Evolutionary conservation across 2,329 filamentous ascomycete species (phyloP).

Genomic region (Stachybotrys elegans): DNA sequence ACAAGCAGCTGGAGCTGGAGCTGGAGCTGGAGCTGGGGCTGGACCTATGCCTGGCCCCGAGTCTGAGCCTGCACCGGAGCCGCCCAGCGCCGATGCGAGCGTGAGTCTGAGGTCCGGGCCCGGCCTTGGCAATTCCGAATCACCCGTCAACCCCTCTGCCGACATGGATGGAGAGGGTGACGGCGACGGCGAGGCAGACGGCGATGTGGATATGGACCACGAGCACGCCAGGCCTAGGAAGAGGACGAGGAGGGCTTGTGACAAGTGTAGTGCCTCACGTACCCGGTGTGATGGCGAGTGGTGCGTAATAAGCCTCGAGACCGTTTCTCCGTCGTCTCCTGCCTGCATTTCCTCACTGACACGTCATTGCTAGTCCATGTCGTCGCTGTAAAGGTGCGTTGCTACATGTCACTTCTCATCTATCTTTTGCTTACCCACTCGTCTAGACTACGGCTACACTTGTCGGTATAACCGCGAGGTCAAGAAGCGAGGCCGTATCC

Average conservation of each 20-base stretch:
- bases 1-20: no score
- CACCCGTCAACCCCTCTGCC: no score
- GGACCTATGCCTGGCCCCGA: no score
- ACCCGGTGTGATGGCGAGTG: conserved; percentile 39
- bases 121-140: not conserved
- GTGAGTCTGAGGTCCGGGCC: not conserved
- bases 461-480: conserved; percentile 31
- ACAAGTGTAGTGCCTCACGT: conserved; percentile 31
- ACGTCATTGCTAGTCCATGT: conserved; percentile 15
- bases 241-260: conserved; percentile 16
- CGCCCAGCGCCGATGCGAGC: no score
- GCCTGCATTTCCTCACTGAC: conserved; percentile 2
- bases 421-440: not conserved
- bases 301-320: no score
- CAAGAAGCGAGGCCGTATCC: conserved; percentile 30
- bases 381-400: conserved; percentile 30
- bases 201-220: not conserved
- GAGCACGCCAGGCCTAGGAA: conserved; percentile 1
- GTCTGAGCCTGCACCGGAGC: no score
- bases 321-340: no score
- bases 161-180: no score
- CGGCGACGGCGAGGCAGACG: no score
- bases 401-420: not conserved
- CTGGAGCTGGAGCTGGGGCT: no score
- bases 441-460: conserved; percentile 30